Evolutionary conservation across 345 rosid species (phyloP), one percentile per base, ranked within the genome.

Genomic region (Garcia nutans): DNA sequence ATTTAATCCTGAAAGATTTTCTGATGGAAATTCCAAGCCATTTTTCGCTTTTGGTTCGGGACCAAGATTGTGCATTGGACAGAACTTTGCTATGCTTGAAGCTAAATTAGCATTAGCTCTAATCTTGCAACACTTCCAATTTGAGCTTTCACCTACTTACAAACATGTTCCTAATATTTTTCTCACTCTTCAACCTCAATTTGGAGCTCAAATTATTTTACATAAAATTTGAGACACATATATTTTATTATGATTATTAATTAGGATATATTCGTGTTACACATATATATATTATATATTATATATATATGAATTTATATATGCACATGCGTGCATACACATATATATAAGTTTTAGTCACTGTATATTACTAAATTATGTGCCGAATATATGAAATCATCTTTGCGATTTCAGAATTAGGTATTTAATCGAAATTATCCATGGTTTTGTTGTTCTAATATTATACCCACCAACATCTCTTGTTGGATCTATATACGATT

Each of bases 81-180:
- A 73, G n/a, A 61, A 72, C 37, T 61, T 73, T 31, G 76, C 76
- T 10, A 60, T 73, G 76, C 57, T 62, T 45, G 76, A 61, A 60
- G 68, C 68, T 49, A 73, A 73, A 61, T 28, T 61, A 63, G 59
- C 68, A 10, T 4, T 61, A 4, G 42, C 66, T 47, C 22, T 73
- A 3, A 73, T 73, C 15, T 45, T 73, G 58, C 67, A 50, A 73
- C 56, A 20, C 15, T 73, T 73, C 59, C 62, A 68, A 7, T 73
- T 73, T 26, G 17, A 45, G 26, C 76, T 73, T 28, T 61, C 76
- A 3, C 44, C 76, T 60, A 44, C 76, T 8, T 61, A 73, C 4
- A 16, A 5, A 10, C 75, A 72, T 47, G 55, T 44, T 44, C 75
- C 75, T 17, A 8, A 16, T 3, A 16, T 44, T 42, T 31, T 8